phyloP scores from a whole-genome alignment of 1,139 yeast species.

The Kodamaea ohmeri region DNA sequence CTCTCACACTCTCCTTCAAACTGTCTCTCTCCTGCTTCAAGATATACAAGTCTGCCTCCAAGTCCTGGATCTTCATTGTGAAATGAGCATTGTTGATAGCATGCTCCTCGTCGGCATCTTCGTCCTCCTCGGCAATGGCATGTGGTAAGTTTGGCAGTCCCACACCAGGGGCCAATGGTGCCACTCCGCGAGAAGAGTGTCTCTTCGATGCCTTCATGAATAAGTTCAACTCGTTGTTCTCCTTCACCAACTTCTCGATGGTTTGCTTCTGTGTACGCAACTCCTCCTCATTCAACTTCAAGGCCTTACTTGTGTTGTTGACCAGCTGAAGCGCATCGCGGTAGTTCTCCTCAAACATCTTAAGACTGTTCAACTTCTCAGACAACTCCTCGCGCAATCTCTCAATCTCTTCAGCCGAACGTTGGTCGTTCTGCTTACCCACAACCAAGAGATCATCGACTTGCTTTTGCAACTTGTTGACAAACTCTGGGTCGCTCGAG shows the following conservation, averaged over 20 bases:
- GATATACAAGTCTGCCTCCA: slow-evolving; percentile 80
- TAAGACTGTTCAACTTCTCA: slow-evolving; percentile 35
- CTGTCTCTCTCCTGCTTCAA: slow-evolving; percentile 83
- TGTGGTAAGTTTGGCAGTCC: slow-evolving; percentile 15
- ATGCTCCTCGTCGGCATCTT: slow-evolving; percentile 39
- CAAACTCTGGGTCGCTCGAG: slow-evolving; percentile 19
- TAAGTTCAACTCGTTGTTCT: slow-evolving; percentile 66
- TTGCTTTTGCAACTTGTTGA: slow-evolving; percentile 45
- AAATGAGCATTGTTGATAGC: slow-evolving; percentile 63
- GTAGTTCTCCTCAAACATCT: slow-evolving; percentile 52
- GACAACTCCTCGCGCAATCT: slow-evolving; percentile 37
- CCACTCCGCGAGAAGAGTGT: slow-evolving; percentile 25
- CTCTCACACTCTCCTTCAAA: slow-evolving; percentile 60
- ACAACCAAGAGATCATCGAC: slow-evolving; percentile 44
- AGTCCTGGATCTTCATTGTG: slow-evolving; percentile 73
- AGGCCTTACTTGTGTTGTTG: slow-evolving; percentile 71
- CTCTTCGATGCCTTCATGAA: slow-evolving; percentile 45
- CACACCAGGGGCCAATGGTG: slow-evolving; percentile 21
- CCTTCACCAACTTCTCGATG: slow-evolving; percentile 56
- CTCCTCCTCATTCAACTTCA: slow-evolving; percentile 71
- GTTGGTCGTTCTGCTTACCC: slow-evolving; percentile 37
- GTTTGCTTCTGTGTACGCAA: slow-evolving; percentile 55
- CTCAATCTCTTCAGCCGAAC: slow-evolving; percentile 31
- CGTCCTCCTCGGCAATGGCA: slow-evolving; percentile 21
- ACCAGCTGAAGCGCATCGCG: slow-evolving; percentile 70